These are phyloP conservation scores for Saccharomycopsis schoenii DNA, from an alignment of 805 yeast species.

Conservation along the genomic window DNA sequence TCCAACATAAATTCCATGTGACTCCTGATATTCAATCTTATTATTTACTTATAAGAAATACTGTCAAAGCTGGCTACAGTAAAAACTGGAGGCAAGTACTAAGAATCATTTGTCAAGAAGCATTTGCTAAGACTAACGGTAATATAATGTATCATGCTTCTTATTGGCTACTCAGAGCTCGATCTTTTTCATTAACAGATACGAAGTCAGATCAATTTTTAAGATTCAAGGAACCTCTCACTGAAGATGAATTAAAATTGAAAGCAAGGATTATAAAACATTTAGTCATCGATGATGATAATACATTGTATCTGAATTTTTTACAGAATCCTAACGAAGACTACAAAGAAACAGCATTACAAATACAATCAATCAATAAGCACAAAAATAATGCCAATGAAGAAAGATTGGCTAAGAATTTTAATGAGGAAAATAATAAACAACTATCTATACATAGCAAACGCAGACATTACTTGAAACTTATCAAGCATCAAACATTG, in stretches of 20 bases:
- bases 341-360: slow-evolving; percentile 3
- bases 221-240: slow-evolving; percentile 14
- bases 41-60: slow-evolving; percentile 27
- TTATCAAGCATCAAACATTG: slow-evolving; percentile 6
- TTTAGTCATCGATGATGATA: slow-evolving; percentile 7
- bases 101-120: slow-evolving; percentile 18
- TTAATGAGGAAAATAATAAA: background rate
- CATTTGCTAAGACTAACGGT: slow-evolving; percentile 6
- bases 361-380: background rate
- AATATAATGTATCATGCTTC: slow-evolving; percentile 4
- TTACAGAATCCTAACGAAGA: background rate
- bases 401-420: background rate
- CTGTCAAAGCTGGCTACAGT: slow-evolving; percentile 27
- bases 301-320: background rate
- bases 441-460: background rate
- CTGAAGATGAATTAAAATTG: slow-evolving; percentile 10
- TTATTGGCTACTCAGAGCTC: slow-evolving; percentile 20
- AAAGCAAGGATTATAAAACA: background rate
- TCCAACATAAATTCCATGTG: slow-evolving; percentile 22
- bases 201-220: slow-evolving; percentile 16
- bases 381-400: background rate
- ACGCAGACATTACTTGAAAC: slow-evolving; percentile 2
- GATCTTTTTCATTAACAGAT: slow-evolving; percentile 27
- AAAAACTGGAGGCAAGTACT: slow-evolving; percentile 18
- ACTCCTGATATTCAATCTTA: slow-evolving; percentile 27